Conservation (phyloP, 257 asterid genomes). For the Plantago ovata region DNA sequence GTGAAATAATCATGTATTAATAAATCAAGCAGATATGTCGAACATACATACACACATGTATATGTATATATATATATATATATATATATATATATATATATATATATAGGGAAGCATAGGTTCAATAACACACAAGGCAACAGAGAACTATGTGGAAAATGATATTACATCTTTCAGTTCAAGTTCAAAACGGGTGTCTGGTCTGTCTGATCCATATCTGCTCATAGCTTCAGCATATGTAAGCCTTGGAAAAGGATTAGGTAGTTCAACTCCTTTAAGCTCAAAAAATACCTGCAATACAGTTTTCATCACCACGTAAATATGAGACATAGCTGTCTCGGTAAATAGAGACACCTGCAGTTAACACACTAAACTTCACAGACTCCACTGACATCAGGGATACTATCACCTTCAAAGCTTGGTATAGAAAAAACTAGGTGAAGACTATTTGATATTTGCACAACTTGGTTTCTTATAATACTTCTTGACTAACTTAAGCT, state of each 20-base stretch:
- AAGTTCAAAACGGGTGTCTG: constrained; percentile 84
- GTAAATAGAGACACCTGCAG: neutral
- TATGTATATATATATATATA: too few species aligned
- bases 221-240: constrained; percentile 87
- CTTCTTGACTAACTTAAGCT: constrained; percentile 2
- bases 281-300: constrained; percentile 74
- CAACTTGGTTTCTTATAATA: too few species aligned
- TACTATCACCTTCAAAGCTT: constrained; percentile 4
- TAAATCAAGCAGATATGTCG: too few species aligned
- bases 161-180: constrained; percentile 68
- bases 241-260: constrained; percentile 87
- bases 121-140: neutral
- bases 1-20: neutral
- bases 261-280: constrained; percentile 79
- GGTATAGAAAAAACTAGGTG: too few species aligned
- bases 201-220: constrained; percentile 92
- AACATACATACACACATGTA: too few species aligned
- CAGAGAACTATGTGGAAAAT: constrained; percentile 14
- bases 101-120: too few species aligned
- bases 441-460: neutral
- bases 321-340: constrained; percentile 5
- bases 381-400: neutral
- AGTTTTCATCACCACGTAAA: constrained; percentile 14
- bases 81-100: too few species aligned
- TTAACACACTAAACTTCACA: neutral